A percentile compares a stretch with the other conserved stretches of the same genome.
Conservation (phyloP, 257 asterid species). For the Fraxinus quadrangulata region DNA sequence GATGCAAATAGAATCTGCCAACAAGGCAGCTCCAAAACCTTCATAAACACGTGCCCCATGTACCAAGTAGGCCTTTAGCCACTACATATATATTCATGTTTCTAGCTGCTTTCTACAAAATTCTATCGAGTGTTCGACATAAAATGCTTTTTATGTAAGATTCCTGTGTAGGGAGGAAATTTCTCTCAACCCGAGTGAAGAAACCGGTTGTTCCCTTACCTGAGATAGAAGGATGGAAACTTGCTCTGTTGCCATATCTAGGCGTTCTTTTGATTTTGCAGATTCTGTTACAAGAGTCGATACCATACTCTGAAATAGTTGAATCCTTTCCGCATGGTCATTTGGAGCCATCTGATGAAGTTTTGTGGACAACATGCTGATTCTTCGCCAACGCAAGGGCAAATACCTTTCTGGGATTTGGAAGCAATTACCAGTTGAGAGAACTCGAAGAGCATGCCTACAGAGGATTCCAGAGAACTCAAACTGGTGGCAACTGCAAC, state of each 20-base stretch:
- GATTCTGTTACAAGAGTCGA: constrained; percentile 74
- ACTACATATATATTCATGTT: not conserved
- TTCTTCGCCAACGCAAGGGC: constrained; percentile 74
- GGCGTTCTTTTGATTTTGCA: constrained; percentile 67
- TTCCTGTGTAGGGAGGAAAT: constrained; percentile 48
- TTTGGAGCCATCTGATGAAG: constrained; percentile 43
- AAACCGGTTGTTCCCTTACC: constrained; percentile 72
- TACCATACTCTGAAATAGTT: constrained; percentile 74
- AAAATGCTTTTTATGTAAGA: constrained; percentile 17
- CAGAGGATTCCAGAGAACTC: constrained; percentile 94
- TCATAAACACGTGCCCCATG: constrained; percentile 3
- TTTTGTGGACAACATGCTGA: constrained; percentile 47
- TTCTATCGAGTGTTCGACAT: not conserved
- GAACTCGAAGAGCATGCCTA: constrained; percentile 87
- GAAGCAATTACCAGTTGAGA: constrained; percentile 91
- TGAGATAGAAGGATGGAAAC: constrained; percentile 65
- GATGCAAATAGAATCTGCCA: constrained; percentile 7
- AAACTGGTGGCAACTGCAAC: constrained; percentile 91
- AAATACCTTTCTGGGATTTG: constrained; percentile 86
- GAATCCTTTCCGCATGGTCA: constrained; percentile 70
- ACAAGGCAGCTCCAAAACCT: constrained; percentile 5
- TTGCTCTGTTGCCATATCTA: constrained; percentile 79
- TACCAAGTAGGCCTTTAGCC: not conserved
- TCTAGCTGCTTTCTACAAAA: constrained; percentile 27
- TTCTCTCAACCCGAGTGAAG: constrained; percentile 50